Evolutionary conservation across 345 rosid species (phyloP), one percentile per base, ranked within the genome.

Genomic region (Eutrema yunnanense): DNA sequence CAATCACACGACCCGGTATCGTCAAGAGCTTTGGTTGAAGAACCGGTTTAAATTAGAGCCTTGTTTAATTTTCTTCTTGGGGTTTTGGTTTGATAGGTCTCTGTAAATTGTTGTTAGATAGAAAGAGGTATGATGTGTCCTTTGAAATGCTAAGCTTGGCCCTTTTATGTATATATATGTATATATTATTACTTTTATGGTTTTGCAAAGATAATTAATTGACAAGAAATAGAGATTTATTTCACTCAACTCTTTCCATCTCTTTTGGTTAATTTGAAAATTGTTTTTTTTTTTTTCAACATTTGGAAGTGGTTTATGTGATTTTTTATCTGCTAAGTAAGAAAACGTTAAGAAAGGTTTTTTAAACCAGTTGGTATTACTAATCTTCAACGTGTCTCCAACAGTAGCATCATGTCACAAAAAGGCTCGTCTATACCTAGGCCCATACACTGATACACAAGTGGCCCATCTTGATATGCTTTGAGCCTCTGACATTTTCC

Each of bases 21-120:
- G 63, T 72, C 69, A 52, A 72, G 47, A 43, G 22, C 37, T 53
- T 53, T 62, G 11, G 69, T 72, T 53, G 76, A 72, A 72, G 76
- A 62, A 34, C 6, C 19, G 6, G 70, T 43, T 27, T 33, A 26
- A 9, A 12, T 53, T 62, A 56, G n/a, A 60, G 22, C 32, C 14
- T 62, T 62, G 10, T 72, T 72, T 6, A 42, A 1, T 19, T 13
- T 6, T 8, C 4, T 32, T 59, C 34, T 33, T 11, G 44, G 40
- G 47, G 3, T 22, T 22, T 57, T 36, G 56, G 56, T 46, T 44
- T 46, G 46, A 22, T 38, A 72, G 38, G 47, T 72, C 16, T 33
- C n/a, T 43, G 70, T 72, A 54, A 53, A 62, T 72, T 42, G 62
- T 43, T 42, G 55, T 12, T 62, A 52, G 67, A 53, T 33, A 72